Evolutionary conservation across 2,329 filamentous ascomycete species (phyloP).

Genomic region (Stemphylium beticola): DNA sequence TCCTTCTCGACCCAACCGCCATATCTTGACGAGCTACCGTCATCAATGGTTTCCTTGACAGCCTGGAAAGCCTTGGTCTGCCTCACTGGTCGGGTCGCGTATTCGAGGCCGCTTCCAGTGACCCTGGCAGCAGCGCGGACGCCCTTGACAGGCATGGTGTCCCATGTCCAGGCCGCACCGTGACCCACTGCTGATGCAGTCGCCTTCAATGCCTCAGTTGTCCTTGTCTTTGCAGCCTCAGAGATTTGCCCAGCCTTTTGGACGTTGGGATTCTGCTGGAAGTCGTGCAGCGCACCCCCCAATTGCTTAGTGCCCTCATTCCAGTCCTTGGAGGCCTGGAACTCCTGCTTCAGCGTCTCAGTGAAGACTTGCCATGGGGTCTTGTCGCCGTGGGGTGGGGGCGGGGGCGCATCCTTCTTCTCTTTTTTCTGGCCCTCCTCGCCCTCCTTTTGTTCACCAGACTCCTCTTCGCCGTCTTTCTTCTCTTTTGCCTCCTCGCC

Average conservation of each 20-base stretch:
- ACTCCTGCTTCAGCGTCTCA: conserved; percentile 92
- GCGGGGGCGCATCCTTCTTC: conserved; percentile 74
- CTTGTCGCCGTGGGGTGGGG: conserved; percentile 97
- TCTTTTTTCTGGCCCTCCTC: conserved; percentile 60
- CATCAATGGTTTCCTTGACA: conserved; percentile 94
- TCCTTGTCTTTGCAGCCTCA: conserved; percentile 78
- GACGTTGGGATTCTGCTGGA: conserved; percentile 90
- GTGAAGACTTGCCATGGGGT: conserved; percentile 98
- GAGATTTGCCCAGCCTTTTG: conserved; percentile 83
- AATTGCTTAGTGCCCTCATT: conserved; percentile 98
- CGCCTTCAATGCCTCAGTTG: conserved; percentile 79
- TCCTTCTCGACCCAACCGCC: conserved; percentile 98
- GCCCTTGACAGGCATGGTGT: conserved; percentile 90
- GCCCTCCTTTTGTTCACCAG: conserved; percentile 56
- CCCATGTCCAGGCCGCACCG: conserved; percentile 95
- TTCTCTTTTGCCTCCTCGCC: conserved; percentile 50
- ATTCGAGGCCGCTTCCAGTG: conserved; percentile 87
- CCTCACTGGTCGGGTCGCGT: conserved; percentile 90
- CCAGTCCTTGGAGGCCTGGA: conserved; percentile 98
- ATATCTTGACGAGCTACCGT: conserved; percentile 93
- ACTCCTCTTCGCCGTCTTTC: conserved; percentile 54
- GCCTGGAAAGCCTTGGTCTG: conserved; percentile 93
- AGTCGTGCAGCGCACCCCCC: conserved; percentile 84
- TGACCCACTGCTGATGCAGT: conserved; percentile 89
- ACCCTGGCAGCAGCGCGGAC: conserved; percentile 84